Conservation (phyloP, 148 eudicot genomes). For the Diospyros lotus region DNA sequence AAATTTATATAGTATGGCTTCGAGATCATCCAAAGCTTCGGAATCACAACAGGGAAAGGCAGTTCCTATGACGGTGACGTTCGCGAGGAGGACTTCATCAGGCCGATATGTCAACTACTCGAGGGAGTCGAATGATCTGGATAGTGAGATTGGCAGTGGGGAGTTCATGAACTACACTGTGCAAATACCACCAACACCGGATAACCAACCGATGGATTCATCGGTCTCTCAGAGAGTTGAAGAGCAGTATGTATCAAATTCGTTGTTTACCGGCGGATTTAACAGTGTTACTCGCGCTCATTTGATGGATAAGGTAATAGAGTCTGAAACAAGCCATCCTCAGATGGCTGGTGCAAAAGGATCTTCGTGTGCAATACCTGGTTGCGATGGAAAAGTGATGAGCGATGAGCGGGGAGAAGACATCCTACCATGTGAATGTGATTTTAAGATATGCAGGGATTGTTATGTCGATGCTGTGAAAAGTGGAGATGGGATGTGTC, state of each 20-base stretch:
- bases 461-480: slow-evolving; percentile 79
- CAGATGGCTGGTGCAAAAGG: slow-evolving; percentile 98
- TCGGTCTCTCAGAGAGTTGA: slow-evolving; percentile 82
- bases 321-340: slow-evolving; percentile 78
- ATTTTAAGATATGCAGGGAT: slow-evolving; percentile 91
- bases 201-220: slow-evolving; percentile 87
- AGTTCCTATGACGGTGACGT: slow-evolving; percentile 49
- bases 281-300: slow-evolving; percentile 91
- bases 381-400: slow-evolving; percentile 97
- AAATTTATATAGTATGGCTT: slow-evolving; percentile 17
- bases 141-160: slow-evolving; percentile 61
- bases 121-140: slow-evolving; percentile 59
- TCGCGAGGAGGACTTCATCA: slow-evolving; percentile 73
- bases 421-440: slow-evolving; percentile 95
- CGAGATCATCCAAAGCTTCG: slow-evolving; percentile 25
- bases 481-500: slow-evolving; percentile 79
- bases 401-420: slow-evolving; percentile 79
- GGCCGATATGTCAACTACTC: slow-evolving; percentile 85
- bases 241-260: slow-evolving; percentile 90
- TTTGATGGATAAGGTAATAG: slow-evolving; percentile 92
- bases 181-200: slow-evolving; percentile 89
- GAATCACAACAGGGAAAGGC: slow-evolving; percentile 33
- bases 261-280: slow-evolving; percentile 87
- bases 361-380: slow-evolving; percentile 65
- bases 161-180: slow-evolving; percentile 78